Conservation (phyloP, 208 protist species). For the Acanthamoeba royreba region DNA sequence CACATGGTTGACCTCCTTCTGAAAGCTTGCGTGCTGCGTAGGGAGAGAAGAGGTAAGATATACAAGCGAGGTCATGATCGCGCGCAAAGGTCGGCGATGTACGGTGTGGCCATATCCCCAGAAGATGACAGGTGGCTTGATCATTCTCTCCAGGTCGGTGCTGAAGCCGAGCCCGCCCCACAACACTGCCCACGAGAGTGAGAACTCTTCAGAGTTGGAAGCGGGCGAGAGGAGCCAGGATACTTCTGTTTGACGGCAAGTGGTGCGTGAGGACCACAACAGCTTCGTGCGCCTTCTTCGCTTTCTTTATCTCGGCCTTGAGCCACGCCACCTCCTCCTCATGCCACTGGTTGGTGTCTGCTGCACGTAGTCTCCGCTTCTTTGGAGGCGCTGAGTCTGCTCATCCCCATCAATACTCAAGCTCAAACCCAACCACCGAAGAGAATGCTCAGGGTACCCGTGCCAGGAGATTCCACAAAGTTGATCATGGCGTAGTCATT, state of each 20-base stretch:
- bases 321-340: background rate
- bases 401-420: background rate
- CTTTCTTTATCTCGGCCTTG: background rate
- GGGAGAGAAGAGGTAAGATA: background rate
- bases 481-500: background rate
- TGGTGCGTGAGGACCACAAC: background rate
- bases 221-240: background rate
- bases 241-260: background rate
- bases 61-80: background rate
- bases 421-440: background rate
- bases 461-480: background rate
- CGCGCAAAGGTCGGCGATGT: background rate
- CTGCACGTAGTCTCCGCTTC: background rate
- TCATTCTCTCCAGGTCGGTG: background rate
- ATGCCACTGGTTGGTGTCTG: background rate
- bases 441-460: background rate
- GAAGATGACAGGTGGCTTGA: background rate
- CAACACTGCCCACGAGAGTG: background rate
- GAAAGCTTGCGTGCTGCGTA: background rate
- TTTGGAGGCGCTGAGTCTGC: background rate
- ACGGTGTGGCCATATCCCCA: slow-evolving; percentile 9
- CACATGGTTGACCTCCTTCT: background rate
- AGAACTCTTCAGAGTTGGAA: background rate
- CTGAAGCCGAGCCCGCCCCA: background rate
- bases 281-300: background rate